These are phyloP conservation scores for Kalanchoe fedtschenkoi DNA, from an alignment of 164 flowering plant species.

Conservation along the genomic window DNA sequence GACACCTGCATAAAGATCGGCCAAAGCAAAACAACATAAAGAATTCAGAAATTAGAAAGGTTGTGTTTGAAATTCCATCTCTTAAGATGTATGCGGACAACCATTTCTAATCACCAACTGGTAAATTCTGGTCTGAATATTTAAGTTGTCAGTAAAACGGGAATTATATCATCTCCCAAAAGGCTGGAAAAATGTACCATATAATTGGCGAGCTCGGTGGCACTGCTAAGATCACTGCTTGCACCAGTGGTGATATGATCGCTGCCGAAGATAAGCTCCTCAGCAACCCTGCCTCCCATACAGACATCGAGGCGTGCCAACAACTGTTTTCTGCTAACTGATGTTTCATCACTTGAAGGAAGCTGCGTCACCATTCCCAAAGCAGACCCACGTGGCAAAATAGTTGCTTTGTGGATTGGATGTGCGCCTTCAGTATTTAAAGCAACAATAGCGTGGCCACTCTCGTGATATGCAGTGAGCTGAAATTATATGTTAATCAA, in stretches of 20 bases:
- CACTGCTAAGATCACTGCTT: conserved; percentile 75
- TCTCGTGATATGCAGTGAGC: conserved; percentile 98
- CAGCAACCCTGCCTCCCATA: conserved; percentile 96
- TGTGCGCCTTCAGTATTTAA: conserved; percentile 89
- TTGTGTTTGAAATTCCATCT: too few species aligned
- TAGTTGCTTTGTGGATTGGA: conserved; percentile 91
- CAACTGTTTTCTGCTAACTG: conserved; percentile 74
- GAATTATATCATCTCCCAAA: background rate
- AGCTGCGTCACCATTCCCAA: conserved; percentile 87
- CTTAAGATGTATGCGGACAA: too few species aligned
- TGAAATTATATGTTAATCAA: conserved; percentile 17
- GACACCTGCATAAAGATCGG: conserved; percentile 49
- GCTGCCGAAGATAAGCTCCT: conserved; percentile 87
- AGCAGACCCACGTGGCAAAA: conserved; percentile 78
- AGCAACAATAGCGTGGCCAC: conserved; percentile 92
- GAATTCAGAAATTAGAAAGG: background rate
- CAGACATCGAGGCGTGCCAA: conserved; percentile 87
- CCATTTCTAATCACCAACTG: too few species aligned
- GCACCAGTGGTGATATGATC: conserved; percentile 94
- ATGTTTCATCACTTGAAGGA: conserved; percentile 73
- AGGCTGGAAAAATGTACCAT: conserved; percentile 44
- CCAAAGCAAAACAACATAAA: background rate
- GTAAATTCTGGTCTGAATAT: too few species aligned
- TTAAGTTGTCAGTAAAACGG: background rate
- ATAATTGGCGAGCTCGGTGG: conserved; percentile 92